Percentiles rank a stretch among this genome's conserved stretches.
Evolutionary conservation across 2,329 filamentous ascomycete species (phyloP).

Genomic region (Arthrobotrys entomopaga): DNA sequence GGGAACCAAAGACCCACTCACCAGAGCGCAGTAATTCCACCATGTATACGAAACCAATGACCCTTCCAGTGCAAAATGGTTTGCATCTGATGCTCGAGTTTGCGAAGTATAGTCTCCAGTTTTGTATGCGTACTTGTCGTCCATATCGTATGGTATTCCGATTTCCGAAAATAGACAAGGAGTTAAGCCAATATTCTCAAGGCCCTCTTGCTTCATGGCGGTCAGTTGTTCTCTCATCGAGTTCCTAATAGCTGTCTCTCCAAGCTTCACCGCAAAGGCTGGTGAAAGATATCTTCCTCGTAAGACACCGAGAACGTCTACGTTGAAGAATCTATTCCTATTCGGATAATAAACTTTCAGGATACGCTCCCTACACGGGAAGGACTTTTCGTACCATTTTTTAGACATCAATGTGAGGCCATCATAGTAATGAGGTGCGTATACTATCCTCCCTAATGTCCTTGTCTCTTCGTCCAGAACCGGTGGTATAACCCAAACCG

Average conservation of each 20-base stretch:
- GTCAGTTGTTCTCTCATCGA: conserved; percentile 88
- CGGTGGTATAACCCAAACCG: conserved; percentile 90
- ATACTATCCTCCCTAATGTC: conserved; percentile 74
- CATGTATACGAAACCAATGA: conserved; percentile 85
- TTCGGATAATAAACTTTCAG: conserved; percentile 4
- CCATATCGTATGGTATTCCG: conserved; percentile 98
- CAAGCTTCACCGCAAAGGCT: conserved; percentile 89
- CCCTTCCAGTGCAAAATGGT: conserved; percentile 90
- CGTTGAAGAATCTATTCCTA: conserved; percentile 91
- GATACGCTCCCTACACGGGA: not conserved
- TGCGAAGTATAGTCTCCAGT: conserved; percentile 96
- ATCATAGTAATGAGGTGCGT: conserved; percentile 96
- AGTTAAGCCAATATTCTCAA: conserved; percentile 74
- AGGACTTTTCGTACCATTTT: conserved; percentile 73
- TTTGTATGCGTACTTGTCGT: conserved; percentile 92
- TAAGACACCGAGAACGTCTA: conserved; percentile 91
- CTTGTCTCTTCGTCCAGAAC: conserved; percentile 74
- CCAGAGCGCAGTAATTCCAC: conserved; percentile 83
- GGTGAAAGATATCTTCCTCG: conserved; percentile 88
- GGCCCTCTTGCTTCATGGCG: conserved; percentile 83
- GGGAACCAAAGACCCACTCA: conserved; percentile 62
- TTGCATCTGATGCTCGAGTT: conserved; percentile 91
- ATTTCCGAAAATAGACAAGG: conserved; percentile 94
- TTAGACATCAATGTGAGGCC: conserved; percentile 97
- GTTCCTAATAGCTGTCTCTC: conserved; percentile 87